Percentiles rank a stretch among this genome's conserved stretches.
Conservation (phyloP, 148 eudicot genomes). For the Oxyria digyna region DNA sequence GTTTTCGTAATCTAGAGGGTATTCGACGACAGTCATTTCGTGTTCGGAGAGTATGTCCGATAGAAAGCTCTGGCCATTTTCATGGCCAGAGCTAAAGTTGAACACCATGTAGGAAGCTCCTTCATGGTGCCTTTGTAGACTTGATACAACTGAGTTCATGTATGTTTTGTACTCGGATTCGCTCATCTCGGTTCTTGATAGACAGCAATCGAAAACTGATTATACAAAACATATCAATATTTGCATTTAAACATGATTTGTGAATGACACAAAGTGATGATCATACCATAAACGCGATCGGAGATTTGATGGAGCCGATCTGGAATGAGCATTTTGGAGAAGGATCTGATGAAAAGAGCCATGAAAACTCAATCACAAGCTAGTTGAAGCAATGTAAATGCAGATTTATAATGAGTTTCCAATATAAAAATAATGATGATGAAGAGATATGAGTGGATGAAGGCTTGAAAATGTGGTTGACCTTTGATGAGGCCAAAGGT, state of each 20-base stretch:
- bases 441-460: neutral
- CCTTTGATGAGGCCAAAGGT: neutral
- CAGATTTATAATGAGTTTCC: neutral
- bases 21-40: conserved; percentile 57
- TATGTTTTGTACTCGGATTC: conserved; percentile 30
- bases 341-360: conserved; percentile 5
- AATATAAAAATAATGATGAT: neutral
- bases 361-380: neutral
- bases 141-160: conserved; percentile 26
- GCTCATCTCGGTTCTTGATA: conserved; percentile 27
- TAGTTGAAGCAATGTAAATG: neutral
- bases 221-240: too few relatives aligned
- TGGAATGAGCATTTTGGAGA: conserved; percentile 3
- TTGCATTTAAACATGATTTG: too few relatives aligned
- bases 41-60: conserved; percentile 40
- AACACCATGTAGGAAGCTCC: conserved; percentile 66
- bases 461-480: neutral
- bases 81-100: conserved; percentile 38
- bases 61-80: conserved; percentile 33
- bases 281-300: neutral
- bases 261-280: neutral
- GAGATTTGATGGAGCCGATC: conserved; percentile 5
- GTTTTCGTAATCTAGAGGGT: conserved; percentile 45
- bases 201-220: conserved; percentile 64
- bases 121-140: conserved; percentile 30